Percentiles rank a stretch among this genome's conserved stretches.
Conservation (phyloP, 805 yeast genomes). For the Metschnikowia koreensis region DNA sequence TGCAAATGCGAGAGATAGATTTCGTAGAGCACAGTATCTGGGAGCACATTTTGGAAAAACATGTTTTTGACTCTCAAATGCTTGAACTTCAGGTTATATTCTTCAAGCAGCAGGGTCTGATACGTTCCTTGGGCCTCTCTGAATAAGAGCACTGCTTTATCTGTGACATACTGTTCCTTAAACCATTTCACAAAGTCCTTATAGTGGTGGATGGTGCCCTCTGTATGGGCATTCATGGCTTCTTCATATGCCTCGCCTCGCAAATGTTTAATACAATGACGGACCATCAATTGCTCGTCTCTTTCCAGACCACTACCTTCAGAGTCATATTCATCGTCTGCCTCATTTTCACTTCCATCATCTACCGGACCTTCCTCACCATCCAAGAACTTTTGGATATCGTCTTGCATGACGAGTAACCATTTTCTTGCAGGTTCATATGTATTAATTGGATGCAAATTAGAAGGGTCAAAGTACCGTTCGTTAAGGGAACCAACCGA, state of each 20-base stretch:
- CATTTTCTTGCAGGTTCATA: not conserved
- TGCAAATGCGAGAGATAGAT: not conserved
- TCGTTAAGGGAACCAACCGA: not conserved
- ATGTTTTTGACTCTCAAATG: not conserved
- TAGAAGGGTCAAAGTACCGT: not conserved
- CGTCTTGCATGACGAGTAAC: not conserved
- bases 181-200: not conserved
- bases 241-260: not conserved
- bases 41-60: not conserved
- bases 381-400: not conserved
- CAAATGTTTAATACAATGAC: not conserved
- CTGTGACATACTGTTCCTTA: not conserved
- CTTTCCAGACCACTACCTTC: not conserved
- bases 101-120: not conserved
- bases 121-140: not conserved
- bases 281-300: not conserved
- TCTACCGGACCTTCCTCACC: not conserved
- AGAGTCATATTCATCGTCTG: not conserved
- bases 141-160: not conserved
- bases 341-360: not conserved
- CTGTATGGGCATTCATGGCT: not conserved
- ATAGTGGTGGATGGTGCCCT: not conserved
- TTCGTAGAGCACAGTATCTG: not conserved
- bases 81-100: not conserved
- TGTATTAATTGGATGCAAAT: not conserved